Evolutionary conservation across 495 filamentous ascomycete genomes (phyloP), one percentile per base, ranked within the genome.

Genomic region (Neurospora tetrasperma): DNA sequence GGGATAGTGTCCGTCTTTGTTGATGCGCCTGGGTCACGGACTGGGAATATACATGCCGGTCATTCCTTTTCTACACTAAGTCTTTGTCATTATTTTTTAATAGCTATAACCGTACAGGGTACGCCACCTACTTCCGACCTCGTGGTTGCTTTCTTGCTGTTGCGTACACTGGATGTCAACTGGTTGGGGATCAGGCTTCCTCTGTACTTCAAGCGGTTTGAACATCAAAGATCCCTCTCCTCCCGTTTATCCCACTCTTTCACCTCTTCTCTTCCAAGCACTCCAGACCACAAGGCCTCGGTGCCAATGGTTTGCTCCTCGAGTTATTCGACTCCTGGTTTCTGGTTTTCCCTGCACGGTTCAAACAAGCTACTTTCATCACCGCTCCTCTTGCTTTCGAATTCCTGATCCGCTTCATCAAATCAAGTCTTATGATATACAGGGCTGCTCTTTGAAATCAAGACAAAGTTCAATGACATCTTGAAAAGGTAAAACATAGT

Each of bases 31-130:
- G 69, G 73, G 75, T 71, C 76, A 73, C 75, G 27, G 54, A 73
- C 71, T 70, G 72, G 44, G 39, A 59, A 72, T 79, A 78, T 75
- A 77, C 75, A 70, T 79, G 75, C 75, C 78, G 74, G 74, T 48
- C 66, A 27, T 23, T 75, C 74, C 76, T 71, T 39, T 71, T 74
- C 62, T 42, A 31, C 27, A 31, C 27, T 3, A 40, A 11, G 23
- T 43, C 62, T 42, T 70, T 72, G 54, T 54, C 68, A 42, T 16
- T 73, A 40, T 76, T 71, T 73, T 72, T 71, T 38, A 66, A 71
- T 59, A 46, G 35, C 43, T 40, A 66, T 66, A 73, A 59, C 70
- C 66, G 68, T 71, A 66, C 42, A 72, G 71, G 76, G 71, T 54
- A 72, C 70, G 73, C 71, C 73, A 75, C 70, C 73, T 73, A 42